Percentiles rank a stretch among this genome's conserved stretches.
Evolutionary conservation across 306 rosid species (phyloP).

Genomic region (Rubus idaeus): DNA sequence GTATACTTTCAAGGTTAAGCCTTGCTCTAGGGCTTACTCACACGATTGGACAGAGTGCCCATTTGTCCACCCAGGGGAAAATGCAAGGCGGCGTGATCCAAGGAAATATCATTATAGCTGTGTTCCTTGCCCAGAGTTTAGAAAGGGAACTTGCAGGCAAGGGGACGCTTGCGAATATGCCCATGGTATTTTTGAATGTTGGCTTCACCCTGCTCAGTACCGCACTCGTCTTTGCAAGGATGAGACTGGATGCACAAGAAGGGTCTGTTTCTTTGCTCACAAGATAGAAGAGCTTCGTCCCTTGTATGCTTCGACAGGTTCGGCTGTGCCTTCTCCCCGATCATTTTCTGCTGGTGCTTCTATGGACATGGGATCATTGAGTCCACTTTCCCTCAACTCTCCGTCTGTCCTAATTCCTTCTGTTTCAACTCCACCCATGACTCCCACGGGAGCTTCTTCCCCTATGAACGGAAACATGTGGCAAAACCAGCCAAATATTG

Average conservation of each 20-base stretch:
- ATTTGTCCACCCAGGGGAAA: conserved; percentile 88
- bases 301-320: conserved; percentile 77
- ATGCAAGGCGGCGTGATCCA: conserved; percentile 89
- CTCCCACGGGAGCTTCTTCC: conserved; percentile 61
- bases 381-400: conserved; percentile 46
- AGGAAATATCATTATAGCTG: conserved; percentile 75
- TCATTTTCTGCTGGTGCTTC: conserved; percentile 39
- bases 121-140: conserved; percentile 84
- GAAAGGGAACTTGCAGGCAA: conserved; percentile 73
- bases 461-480: conserved; percentile 53
- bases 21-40: conserved; percentile 93
- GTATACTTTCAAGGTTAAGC: conserved; percentile 80
- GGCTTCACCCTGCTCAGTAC: conserved; percentile 97
- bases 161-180: conserved; percentile 88
- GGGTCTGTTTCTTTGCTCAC: conserved; percentile 93
- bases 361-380: conserved; percentile 55
- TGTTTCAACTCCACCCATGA: conserved; percentile 52
- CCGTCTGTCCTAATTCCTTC: conserved; percentile 51
- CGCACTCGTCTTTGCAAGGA: conserved; percentile 91
- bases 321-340: conserved; percentile 81
- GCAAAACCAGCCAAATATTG: conserved; percentile 44
- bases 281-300: conserved; percentile 84
- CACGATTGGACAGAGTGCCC: conserved; percentile 99
- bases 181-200: conserved; percentile 86
- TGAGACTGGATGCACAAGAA: conserved; percentile 62